phyloP scores from a whole-genome alignment of 805 yeast genomes.

The Lipomyces yamadae region DNA sequence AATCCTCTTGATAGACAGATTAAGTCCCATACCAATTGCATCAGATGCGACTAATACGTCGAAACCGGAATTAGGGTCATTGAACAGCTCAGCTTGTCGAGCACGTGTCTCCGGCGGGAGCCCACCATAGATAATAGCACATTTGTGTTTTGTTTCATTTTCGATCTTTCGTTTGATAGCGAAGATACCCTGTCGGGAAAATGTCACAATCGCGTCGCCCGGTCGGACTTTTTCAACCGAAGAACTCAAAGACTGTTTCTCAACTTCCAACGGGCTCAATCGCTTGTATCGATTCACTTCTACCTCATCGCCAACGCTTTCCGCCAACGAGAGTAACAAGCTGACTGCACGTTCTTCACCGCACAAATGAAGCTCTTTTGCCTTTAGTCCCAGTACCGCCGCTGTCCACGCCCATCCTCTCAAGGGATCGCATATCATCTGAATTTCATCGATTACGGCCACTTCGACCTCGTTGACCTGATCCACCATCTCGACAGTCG shows the following conservation, averaged over 20 bases:
- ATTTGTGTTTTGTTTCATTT: slow-evolving; percentile 60
- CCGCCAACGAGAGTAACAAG: slow-evolving; percentile 61
- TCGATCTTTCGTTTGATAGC: slow-evolving; percentile 74
- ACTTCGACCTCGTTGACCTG: slow-evolving; percentile 70
- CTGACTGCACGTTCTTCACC: slow-evolving; percentile 90
- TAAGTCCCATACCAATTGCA: slow-evolving; percentile 97
- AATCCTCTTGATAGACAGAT: slow-evolving; percentile 76
- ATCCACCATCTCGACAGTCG: slow-evolving; percentile 95
- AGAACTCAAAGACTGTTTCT: slow-evolving; percentile 44
- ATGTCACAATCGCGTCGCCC: slow-evolving; percentile 92
- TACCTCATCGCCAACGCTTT: slow-evolving; percentile 78
- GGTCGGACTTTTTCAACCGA: slow-evolving; percentile 52
- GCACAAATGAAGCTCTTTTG: slow-evolving; percentile 86
- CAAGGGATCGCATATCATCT: slow-evolving; percentile 79
- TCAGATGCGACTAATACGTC: slow-evolving; percentile 93
- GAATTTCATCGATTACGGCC: slow-evolving; percentile 93
- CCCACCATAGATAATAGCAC: slow-evolving; percentile 93
- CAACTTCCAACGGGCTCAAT: slow-evolving; percentile 70
- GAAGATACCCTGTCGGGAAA: slow-evolving; percentile 75
- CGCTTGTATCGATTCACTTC: slow-evolving; percentile 74
- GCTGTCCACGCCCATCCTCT: slow-evolving; percentile 96
- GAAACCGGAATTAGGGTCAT: slow-evolving; percentile 64
- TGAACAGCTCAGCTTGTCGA: slow-evolving; percentile 79
- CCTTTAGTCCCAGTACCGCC: slow-evolving; percentile 83
- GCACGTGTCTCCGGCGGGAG: slow-evolving; percentile 94